Conservation (phyloP, 2,329 filamentous ascomycete species). For the Alternaria sp. region DNA sequence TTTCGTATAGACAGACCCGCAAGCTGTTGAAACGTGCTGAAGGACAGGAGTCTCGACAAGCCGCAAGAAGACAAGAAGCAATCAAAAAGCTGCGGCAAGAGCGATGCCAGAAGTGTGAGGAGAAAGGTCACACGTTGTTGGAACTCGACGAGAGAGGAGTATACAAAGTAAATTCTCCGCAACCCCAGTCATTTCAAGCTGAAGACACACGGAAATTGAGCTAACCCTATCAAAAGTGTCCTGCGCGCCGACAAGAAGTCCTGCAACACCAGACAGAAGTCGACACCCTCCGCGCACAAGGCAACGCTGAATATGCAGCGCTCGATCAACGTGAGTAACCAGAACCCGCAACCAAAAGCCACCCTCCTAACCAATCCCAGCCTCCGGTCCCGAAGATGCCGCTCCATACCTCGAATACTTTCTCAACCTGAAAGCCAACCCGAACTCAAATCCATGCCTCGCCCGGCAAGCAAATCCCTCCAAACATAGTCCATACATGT, state of each 20-base stretch:
- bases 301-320: neutral
- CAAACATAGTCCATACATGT: neutral
- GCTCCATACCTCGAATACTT: neutral
- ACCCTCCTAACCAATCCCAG: no score
- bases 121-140: neutral
- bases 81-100: neutral
- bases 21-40: neutral
- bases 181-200: neutral
- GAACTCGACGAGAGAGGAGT: neutral
- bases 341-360: neutral
- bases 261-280: neutral
- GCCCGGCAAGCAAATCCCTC: neutral
- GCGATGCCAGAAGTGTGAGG: neutral
- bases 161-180: neutral
- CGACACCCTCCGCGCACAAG: neutral
- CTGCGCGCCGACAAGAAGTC: neutral
- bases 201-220: neutral
- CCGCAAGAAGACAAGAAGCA: neutral
- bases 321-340: neutral
- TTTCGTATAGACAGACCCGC: neutral
- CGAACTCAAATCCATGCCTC: neutral
- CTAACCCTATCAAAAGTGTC: constrained; percentile 1
- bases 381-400: neutral
- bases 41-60: neutral
- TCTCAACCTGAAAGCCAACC: neutral